phyloP scores from a whole-genome alignment of 345 rosid species.

The Turritis glabra region DNA sequence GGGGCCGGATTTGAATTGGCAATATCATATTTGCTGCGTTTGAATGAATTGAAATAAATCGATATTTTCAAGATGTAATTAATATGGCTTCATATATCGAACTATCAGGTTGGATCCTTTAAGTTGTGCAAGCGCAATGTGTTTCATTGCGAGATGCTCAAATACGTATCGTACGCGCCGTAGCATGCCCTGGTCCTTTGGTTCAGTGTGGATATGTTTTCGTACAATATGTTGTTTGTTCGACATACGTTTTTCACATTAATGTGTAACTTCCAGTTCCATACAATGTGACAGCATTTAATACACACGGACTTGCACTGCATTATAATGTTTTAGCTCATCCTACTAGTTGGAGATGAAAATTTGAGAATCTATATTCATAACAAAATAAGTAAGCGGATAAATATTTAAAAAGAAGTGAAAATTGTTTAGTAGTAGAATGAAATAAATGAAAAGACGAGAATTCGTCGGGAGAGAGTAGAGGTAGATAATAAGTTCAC shows the following conservation, averaged over 20 bases:
- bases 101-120: neutral
- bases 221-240: neutral
- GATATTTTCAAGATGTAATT: neutral
- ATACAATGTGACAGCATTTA: slow-evolving; percentile 24
- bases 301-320: slow-evolving; percentile 28
- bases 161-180: slow-evolving; percentile 15
- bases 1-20: neutral
- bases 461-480: neutral
- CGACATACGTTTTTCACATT: slow-evolving; percentile 8
- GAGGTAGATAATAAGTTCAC: slow-evolving; percentile 38
- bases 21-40: neutral
- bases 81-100: neutral
- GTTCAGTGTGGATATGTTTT: neutral
- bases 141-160: neutral
- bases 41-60: neutral
- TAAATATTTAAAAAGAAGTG: neutral
- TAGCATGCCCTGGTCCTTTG: slow-evolving; percentile 9
- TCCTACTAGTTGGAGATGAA: neutral
- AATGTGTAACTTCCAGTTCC: neutral
- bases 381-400: neutral
- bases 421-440: neutral
- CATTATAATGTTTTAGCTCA: neutral
- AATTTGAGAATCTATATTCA: neutral
- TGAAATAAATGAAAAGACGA: slow-evolving; percentile 28
- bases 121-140: neutral